Conservation (phyloP, 257 asterid species). For the Penstemon davidsonii region DNA sequence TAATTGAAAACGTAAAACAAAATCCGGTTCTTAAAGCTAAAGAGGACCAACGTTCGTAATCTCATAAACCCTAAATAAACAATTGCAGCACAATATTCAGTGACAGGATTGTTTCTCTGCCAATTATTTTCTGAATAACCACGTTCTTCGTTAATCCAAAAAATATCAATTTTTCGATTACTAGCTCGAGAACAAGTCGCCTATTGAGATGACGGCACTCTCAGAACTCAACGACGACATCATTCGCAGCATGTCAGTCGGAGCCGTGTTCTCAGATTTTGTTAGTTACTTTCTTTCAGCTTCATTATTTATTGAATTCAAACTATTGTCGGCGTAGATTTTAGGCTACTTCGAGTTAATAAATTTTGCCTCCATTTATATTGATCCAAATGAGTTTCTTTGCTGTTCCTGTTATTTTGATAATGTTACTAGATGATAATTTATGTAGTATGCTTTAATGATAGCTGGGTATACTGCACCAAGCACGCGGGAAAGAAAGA, state of each 20-base stretch:
- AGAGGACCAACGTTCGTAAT: no score
- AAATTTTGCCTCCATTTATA: not conserved
- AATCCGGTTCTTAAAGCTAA: no score
- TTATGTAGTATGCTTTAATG: not conserved
- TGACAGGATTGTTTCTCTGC: no score
- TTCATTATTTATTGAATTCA: not conserved
- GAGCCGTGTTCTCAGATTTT: constrained; percentile 85
- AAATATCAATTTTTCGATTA: no score
- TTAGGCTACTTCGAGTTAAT: not conserved
- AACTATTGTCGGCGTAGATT: not conserved
- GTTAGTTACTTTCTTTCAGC: constrained; percentile 42
- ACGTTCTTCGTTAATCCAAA: no score
- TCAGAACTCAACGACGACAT: constrained; percentile 66
- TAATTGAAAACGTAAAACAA: no score
- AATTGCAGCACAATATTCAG: no score
- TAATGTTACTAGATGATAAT: not conserved
- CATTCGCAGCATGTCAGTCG: constrained; percentile 78
- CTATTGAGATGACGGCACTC: constrained; percentile 41
- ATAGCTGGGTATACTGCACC: not conserved
- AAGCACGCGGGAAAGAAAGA: not conserved
- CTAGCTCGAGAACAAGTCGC: no score
- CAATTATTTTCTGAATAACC: no score
- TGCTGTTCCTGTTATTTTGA: not conserved
- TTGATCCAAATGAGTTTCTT: not conserved
- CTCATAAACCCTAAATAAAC: no score